Evolutionary conservation across 805 yeast genomes (phyloP).

Genomic region (Sugiyamaella qingdaonensis): DNA sequence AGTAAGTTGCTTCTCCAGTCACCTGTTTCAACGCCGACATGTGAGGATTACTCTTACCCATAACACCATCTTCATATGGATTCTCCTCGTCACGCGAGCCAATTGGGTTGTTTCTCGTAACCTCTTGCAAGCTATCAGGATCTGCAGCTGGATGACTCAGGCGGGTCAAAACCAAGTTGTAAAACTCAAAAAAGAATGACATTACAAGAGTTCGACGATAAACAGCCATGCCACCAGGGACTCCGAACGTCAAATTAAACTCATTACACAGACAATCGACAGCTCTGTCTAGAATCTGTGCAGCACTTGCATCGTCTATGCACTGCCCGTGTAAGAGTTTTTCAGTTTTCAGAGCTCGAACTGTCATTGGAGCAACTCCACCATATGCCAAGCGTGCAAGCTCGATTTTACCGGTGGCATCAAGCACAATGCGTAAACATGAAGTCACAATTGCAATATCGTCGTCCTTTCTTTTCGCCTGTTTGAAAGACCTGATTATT

Average conservation of each 20-base stretch:
- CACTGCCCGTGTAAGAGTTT: constrained; percentile 8
- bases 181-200: constrained; percentile 45
- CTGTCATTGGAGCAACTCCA: constrained; percentile 48
- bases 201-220: constrained; percentile 42
- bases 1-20: constrained; percentile 45
- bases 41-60: constrained; percentile 43
- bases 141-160: constrained; percentile 25
- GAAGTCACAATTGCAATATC: constrained; percentile 48
- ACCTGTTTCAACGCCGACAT: constrained; percentile 45
- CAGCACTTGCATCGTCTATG: constrained; percentile 20
- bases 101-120: constrained; percentile 36
- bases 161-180: constrained; percentile 29
- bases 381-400: constrained; percentile 41
- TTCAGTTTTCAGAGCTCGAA: constrained; percentile 37
- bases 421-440: constrained; percentile 32
- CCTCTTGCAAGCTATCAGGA: constrained; percentile 32
- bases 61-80: constrained; percentile 36
- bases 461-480: constrained; percentile 47
- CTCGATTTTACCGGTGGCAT: constrained; percentile 17
- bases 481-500: constrained; percentile 41
- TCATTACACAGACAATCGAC: constrained; percentile 32
- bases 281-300: constrained; percentile 31
- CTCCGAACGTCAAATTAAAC: constrained; percentile 39
- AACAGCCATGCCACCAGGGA: constrained; percentile 50
- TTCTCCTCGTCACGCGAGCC: constrained; percentile 40